Evolutionary conservation across 371 early-diverging fungal species (phyloP), one percentile per base, ranked within the genome.

Genomic region (Mucor indicus): DNA sequence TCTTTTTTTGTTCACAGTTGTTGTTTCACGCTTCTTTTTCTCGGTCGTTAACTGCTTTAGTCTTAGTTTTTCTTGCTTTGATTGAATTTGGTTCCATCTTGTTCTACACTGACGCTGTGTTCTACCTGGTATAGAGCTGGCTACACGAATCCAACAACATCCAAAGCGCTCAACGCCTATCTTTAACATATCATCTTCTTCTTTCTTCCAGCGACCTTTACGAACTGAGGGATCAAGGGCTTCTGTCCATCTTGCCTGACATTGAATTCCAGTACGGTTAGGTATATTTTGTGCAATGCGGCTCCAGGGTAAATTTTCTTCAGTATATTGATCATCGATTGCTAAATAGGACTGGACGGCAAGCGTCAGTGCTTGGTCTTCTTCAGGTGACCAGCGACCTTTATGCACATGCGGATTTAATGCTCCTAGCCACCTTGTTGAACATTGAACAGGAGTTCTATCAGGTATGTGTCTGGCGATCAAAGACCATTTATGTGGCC

Each of bases 31-130:
- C n/a, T n/a, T n/a, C n/a, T n/a, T n/a, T n/a, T n/a, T n/a, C n/a
- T n/a, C n/a, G n/a, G n/a, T n/a, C n/a, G n/a, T n/a, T 9, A 6
- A 7, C 16, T 47, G 23, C 13, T 36, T 17, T 23, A 15, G 35
- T 32, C n/a, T n/a, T n/a, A 31, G 17, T 17, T 50, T 50, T 36
- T 36, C 30, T 21, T 13, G 40, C 24, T 61, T 68, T 7, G 73
- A 60, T 44, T 58, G 57, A 20, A 70, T 64, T 39, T 74, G 72
- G 6, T 67, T 68, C 75, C 75, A 85, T 24, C 85, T 62, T 1
- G 83, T 80, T 27, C 85, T 65, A 32, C 83, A 83, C 44, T 85
- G 85, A 24, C 83, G 60, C 27, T 75, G 75, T 16, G 85, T 85
- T 38, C 85, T 58, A 1, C 81, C 79, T 2, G 63, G 67, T 39